Evolutionary conservation across 2,329 filamentous ascomycete species (phyloP).

Genomic region (Aspergillus vadensis): DNA sequence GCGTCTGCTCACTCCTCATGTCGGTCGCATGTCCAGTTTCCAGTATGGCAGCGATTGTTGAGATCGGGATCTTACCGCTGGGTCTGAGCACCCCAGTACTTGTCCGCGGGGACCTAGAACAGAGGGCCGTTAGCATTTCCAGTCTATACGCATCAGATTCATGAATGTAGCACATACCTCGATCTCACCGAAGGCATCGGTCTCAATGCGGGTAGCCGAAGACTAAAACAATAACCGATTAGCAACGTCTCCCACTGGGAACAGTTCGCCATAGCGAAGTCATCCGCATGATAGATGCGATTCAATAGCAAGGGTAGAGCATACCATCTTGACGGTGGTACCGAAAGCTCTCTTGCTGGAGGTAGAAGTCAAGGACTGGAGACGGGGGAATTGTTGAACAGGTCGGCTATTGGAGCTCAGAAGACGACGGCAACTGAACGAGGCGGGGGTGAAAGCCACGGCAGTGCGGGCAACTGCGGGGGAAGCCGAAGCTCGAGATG

Average conservation of each 20-base stretch:
- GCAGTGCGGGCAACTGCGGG: constrained; percentile 37
- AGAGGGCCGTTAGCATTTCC: constrained; percentile 15
- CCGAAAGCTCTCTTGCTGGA: constrained; percentile 39
- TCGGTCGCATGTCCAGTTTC: neutral
- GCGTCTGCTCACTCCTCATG: constrained; percentile 9
- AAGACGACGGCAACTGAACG: constrained; percentile 28
- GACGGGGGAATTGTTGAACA: constrained; percentile 38
- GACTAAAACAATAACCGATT: constrained; percentile 30
- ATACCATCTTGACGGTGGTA: constrained; percentile 43
- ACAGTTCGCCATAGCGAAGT: neutral
- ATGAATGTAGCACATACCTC: constrained; percentile 52
- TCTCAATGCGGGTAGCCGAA: constrained; percentile 73
- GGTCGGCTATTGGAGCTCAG: constrained; percentile 36
- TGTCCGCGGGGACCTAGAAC: constrained; percentile 72
- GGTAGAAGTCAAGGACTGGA: constrained; percentile 36
- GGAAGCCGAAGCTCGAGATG: constrained; percentile 29
- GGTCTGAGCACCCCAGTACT: constrained; percentile 98
- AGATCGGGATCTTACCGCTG: constrained; percentile 61
- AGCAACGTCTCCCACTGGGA: constrained; percentile 1
- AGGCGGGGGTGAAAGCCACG: constrained; percentile 34
- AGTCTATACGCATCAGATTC: neutral
- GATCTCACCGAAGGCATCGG: constrained; percentile 96
- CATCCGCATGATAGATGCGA: neutral
- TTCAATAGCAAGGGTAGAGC: constrained; percentile 2
- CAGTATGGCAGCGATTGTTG: neutral